Percentiles rank a stretch among this genome's conserved stretches.
phyloP scores from a whole-genome alignment of 2,329 filamentous ascomycete genomes.

The Scortechinia acanthostroma region DNA sequence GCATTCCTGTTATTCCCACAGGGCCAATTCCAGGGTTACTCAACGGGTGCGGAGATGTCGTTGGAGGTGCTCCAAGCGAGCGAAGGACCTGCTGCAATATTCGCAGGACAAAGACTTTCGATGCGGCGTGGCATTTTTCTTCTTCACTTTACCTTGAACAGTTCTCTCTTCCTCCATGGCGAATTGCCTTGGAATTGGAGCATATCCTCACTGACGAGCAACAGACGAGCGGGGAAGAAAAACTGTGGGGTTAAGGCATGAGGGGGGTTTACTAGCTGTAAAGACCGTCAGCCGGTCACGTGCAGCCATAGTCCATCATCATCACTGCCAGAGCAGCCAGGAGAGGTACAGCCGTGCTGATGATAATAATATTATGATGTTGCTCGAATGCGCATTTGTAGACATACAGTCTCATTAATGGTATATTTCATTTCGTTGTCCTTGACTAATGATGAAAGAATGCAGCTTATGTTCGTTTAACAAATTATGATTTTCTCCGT shows the following conservation, averaged over 20 bases:
- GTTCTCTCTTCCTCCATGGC: constrained; percentile 27
- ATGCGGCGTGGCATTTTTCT: constrained; percentile 25
- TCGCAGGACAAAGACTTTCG: constrained; percentile 35
- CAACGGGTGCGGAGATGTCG: constrained; percentile 39
- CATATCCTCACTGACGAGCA: not conserved
- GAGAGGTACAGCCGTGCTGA: no score
- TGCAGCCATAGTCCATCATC: no score
- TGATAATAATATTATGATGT: no score
- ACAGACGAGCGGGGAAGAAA: not conserved
- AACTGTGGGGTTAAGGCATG: not conserved
- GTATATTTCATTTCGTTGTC: no score
- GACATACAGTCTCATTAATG: no score
- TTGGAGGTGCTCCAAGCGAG: constrained; percentile 37
- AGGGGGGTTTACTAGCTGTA: no score
- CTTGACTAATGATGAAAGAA: no score
- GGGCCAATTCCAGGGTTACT: constrained; percentile 18
- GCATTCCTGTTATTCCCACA: constrained; percentile 4
- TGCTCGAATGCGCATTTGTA: no score
- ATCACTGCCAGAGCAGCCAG: no score
- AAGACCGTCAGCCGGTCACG: no score
- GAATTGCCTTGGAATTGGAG: constrained; percentile 12
- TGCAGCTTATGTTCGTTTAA: no score
- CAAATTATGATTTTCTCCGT: no score
- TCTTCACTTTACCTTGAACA: constrained; percentile 22
- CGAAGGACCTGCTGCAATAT: constrained; percentile 36